Evolutionary conservation across 2,329 filamentous ascomycete genomes (phyloP).

Genomic region (Pseudogymnoascus sp.): DNA sequence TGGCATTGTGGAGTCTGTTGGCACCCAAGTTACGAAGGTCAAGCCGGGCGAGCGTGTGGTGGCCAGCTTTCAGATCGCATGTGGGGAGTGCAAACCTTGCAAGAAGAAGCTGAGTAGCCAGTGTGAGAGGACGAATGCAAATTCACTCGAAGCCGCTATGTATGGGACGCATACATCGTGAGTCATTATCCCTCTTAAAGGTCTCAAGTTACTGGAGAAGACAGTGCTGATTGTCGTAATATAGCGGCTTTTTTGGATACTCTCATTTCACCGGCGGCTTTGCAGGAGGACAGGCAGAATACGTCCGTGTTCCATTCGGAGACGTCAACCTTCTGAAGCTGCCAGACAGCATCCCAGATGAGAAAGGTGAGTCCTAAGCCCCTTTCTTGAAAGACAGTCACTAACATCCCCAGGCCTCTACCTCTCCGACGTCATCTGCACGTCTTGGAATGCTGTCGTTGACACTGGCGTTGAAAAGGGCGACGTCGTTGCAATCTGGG

Average conservation of each 20-base stretch:
- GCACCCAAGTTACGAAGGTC: slow-evolving; percentile 39
- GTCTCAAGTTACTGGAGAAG: slow-evolving; percentile 31
- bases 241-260: slow-evolving; percentile 47
- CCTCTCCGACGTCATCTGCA: slow-evolving; percentile 56
- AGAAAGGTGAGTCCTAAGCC: slow-evolving; percentile 37
- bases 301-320: slow-evolving; percentile 57
- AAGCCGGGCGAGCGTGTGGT: slow-evolving; percentile 52
- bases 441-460: slow-evolving; percentile 57
- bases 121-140: slow-evolving; percentile 52
- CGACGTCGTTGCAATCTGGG: slow-evolving; percentile 59
- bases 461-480: slow-evolving; percentile 58
- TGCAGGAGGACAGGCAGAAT: slow-evolving; percentile 61
- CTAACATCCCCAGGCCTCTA: slow-evolving; percentile 39
- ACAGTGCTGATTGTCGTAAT: neutral
- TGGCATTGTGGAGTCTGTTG: slow-evolving; percentile 52
- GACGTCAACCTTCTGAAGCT: slow-evolving; percentile 57
- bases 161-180: slow-evolving; percentile 38
- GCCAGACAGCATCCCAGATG: slow-evolving; percentile 58
- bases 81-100: slow-evolving; percentile 48
- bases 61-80: slow-evolving; percentile 60
- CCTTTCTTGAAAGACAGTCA: neutral
- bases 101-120: slow-evolving; percentile 46
- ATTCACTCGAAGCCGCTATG: slow-evolving; percentile 53
- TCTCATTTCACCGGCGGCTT: slow-evolving; percentile 58
- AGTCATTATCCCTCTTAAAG: slow-evolving; percentile 27